Evolutionary conservation across 176 grass and related monocot species (phyloP).

Genomic region (Oryza australiensis): DNA sequence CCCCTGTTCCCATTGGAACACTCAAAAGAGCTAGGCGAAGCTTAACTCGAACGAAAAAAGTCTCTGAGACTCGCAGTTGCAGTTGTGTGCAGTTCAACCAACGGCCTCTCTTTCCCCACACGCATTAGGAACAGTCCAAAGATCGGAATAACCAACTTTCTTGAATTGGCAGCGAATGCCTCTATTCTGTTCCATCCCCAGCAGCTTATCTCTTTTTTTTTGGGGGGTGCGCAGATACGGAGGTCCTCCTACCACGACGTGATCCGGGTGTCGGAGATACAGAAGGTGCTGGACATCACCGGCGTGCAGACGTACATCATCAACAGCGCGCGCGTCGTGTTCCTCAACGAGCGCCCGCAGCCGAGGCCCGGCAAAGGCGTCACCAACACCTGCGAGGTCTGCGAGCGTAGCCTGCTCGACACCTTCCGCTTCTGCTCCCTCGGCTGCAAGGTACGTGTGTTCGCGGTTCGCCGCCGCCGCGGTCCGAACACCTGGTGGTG

Average conservation of each 20-base stretch:
- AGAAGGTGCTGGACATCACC: constrained; percentile 94
- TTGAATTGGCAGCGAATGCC: constrained; percentile 2
- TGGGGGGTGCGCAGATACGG: constrained; percentile 53
- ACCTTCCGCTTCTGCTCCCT: constrained; percentile 98
- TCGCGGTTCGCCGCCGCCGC: too few species aligned
- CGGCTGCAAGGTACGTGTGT: constrained; percentile 73
- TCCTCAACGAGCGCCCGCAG: constrained; percentile 93
- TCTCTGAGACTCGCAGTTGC: not conserved
- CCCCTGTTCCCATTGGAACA: constrained; percentile 24
- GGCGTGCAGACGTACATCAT: constrained; percentile 99
- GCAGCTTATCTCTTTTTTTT: constrained; percentile 5
- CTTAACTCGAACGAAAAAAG: not conserved
- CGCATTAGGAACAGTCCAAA: constrained; percentile 16
- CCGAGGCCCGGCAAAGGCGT: constrained; percentile 92
- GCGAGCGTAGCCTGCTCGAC: constrained; percentile 92
- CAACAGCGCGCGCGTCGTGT: constrained; percentile 96
- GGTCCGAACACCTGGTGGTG: not conserved
- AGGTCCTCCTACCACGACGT: constrained; percentile 98
- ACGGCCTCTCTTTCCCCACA: constrained; percentile 40
- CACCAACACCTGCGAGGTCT: constrained; percentile 98
- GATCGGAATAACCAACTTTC: constrained; percentile 23
- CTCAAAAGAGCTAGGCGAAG: not conserved
- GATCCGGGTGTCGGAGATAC: constrained; percentile 96
- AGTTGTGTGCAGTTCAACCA: constrained; percentile 5
- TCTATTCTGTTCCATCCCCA: constrained; percentile 43